Evolutionary conservation across 2,329 filamentous ascomycete genomes (phyloP).

Genomic region (Monosporascus sp.): DNA sequence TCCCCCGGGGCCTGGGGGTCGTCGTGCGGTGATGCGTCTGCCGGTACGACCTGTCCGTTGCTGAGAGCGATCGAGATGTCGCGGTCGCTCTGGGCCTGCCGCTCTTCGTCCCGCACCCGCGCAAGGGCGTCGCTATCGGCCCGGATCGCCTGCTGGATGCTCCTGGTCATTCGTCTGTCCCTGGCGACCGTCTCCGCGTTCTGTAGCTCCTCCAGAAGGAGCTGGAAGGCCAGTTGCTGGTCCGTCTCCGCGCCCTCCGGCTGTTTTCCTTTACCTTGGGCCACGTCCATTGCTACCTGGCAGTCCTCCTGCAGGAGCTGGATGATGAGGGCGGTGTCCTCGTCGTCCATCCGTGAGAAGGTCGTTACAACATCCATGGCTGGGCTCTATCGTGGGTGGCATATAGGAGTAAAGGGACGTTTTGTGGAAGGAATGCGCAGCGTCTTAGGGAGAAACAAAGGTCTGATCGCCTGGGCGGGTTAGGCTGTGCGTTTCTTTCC

Average conservation of each 20-base stretch:
- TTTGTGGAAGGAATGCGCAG: no score
- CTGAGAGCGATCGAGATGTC: conserved; percentile 3
- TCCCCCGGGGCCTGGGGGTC: background rate
- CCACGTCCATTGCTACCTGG: no score
- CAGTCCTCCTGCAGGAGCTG: no score
- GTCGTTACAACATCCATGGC: no score
- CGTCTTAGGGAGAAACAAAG: no score
- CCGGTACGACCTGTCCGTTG: background rate
- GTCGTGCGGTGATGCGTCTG: background rate
- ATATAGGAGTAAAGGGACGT: no score
- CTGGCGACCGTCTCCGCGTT: conserved; percentile 5
- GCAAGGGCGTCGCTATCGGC: conserved; percentile 10
- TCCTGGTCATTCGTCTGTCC: conserved; percentile 17
- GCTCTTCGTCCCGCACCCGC: conserved; percentile 9
- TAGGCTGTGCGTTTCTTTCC: no score
- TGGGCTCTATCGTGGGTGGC: no score
- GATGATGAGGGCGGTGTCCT: no score
- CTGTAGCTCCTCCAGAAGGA: conserved; percentile 13
- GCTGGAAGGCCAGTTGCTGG: conserved; percentile 12
- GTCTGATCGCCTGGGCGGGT: no score
- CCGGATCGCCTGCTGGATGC: conserved; percentile 15
- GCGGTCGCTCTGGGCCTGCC: conserved; percentile 7
- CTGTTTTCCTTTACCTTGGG: conserved; percentile 15
- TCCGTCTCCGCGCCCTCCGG: conserved; percentile 10
- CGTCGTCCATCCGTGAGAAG: no score